Evolutionary conservation across 345 rosid genomes (phyloP), one percentile per base, ranked within the genome.

Genomic region (Arabis alpina): DNA sequence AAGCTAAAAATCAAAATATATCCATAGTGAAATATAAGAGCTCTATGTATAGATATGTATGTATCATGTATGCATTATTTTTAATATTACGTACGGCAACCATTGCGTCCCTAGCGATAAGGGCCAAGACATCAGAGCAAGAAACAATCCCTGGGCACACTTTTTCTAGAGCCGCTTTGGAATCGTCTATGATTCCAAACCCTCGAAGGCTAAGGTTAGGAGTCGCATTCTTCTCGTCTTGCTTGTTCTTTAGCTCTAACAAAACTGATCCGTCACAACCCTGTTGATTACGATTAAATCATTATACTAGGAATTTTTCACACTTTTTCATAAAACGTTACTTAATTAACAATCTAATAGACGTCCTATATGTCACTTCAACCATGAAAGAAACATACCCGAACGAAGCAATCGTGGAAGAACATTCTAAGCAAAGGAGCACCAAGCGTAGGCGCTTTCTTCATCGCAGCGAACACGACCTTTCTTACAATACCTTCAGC

Each of bases 201-300:
- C 95, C 86, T n/a, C 55, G 4, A 28, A 89, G 66, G 3, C 70
- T 64, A 27, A 50, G 81, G 80, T 89, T 89, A 23, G 95, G 92
- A 64, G 66, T 3, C 0, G 95, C 74, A 32, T 75, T 76, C 58
- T 80, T 86, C 72, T 89, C 95, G 0, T 79, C 83, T 27, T 76
- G 64, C 73, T 63, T 82, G 49, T 52, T 74, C 2, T 67, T 7
- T 34, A 83, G 78, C 39, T 82, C 78, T 56, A 89, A 51, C 45
- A 88, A 61, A n/a, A 88, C 0, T 8, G 95, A 88, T 10, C 56
- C 91, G 30, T 88, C 95, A 66, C 95, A 88, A 13, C 95, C 95
- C 95, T 86, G 70, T 70, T 25, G 15, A 39, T 43, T 16, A 52
- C 6, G 10, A 23, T 64, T 19, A n/a, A 51, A 40, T 12, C 57